Conservation (phyloP, 345 rosid species). For the Gossypium turneri region DNA sequence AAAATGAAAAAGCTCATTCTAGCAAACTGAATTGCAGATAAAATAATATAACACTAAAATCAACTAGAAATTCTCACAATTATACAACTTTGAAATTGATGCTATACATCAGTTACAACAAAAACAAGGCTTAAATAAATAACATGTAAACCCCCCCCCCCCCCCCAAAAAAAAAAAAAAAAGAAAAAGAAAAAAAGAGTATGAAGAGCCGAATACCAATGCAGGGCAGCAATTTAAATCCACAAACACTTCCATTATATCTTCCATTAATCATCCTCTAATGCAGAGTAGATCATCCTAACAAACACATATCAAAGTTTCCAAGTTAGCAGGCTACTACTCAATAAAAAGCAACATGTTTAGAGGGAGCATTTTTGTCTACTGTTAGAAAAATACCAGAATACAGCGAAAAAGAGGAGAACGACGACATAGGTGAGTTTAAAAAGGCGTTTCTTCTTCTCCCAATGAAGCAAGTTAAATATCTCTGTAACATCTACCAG, state of each 20-base stretch:
- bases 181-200: neutral
- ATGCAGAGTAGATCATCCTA: conserved; percentile 61
- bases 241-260: neutral
- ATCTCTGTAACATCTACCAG: conserved; percentile 92
- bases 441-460: conserved; percentile 86
- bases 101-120: conserved; percentile 22
- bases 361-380: neutral
- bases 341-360: neutral
- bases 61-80: conserved; percentile 8
- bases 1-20: too few relatives aligned
- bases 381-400: conserved; percentile 46
- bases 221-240: conserved; percentile 6
- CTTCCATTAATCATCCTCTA: conserved; percentile 31
- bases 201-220: neutral
- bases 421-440: conserved; percentile 68
- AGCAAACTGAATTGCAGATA: too few relatives aligned
- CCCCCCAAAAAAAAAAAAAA: too few relatives aligned
- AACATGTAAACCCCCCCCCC: too few relatives aligned
- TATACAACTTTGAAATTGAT: conserved; percentile 10
- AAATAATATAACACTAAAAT: conserved; percentile 1
- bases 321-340: conserved; percentile 9
- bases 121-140: neutral
- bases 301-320: conserved; percentile 2
- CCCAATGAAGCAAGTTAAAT: conserved; percentile 77
- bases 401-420: conserved; percentile 72